These are phyloP conservation scores for Macrolepiota fuliginosa DNA, from an alignment of 768 basidiomycete species.

Conservation along the genomic window DNA sequence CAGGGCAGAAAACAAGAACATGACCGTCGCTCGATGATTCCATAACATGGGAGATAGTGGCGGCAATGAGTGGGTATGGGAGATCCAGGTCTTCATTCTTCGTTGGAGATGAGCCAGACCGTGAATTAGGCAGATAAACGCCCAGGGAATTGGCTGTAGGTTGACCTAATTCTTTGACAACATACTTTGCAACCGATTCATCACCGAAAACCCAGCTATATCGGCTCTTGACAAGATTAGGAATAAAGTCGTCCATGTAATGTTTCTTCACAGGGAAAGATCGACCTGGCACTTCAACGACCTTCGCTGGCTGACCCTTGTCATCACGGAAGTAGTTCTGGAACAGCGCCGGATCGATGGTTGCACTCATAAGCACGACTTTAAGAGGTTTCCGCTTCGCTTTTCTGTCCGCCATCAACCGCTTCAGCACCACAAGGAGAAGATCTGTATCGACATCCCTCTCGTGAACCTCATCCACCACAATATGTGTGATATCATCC, in stretches of 20 bases:
- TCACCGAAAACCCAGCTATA: constrained; percentile 68
- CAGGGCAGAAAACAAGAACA: constrained; percentile 88
- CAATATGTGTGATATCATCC: constrained; percentile 83
- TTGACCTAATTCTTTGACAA: constrained; percentile 62
- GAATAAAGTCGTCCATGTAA: constrained; percentile 78
- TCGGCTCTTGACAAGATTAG: constrained; percentile 41
- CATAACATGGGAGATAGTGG: constrained; percentile 77
- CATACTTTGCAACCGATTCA: constrained; percentile 67
- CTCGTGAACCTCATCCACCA: constrained; percentile 97
- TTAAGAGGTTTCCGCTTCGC: constrained; percentile 72
- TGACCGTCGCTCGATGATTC: constrained; percentile 76
- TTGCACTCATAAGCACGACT: constrained; percentile 93
- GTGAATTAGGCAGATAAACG: constrained; percentile 17
- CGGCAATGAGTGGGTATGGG: constrained; percentile 77
- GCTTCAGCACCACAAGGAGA: constrained; percentile 84
- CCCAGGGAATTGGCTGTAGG: constrained; percentile 24
- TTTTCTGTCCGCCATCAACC: constrained; percentile 73
- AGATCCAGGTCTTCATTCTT: constrained; percentile 65
- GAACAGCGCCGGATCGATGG: constrained; percentile 89
- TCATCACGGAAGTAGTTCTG: constrained; percentile 80
- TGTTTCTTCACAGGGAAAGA: constrained; percentile 84
- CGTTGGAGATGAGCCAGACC: not conserved
- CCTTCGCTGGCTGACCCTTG: constrained; percentile 54
- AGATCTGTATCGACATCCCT: constrained; percentile 93
- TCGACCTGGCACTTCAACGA: constrained; percentile 86